A percentile compares a stretch with the other conserved stretches of the same genome.
These are phyloP conservation scores for Ophiocytium majus DNA, from an alignment of 352 stramenopile species.

Conservation along the genomic window DNA sequence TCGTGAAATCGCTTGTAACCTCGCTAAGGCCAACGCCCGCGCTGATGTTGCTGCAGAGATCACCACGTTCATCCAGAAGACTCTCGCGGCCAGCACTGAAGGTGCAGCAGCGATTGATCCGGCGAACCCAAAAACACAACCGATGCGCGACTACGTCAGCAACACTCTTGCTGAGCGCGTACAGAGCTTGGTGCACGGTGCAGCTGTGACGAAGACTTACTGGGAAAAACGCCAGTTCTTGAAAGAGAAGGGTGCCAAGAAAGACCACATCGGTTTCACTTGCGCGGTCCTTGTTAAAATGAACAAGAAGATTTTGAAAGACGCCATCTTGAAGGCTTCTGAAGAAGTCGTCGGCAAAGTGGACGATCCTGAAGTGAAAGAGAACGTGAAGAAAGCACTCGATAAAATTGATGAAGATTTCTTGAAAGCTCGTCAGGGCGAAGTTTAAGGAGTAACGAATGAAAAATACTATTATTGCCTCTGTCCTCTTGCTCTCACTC, in stretches of 20 bases:
- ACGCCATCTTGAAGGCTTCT: not conserved
- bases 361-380: slow-evolving; percentile 10
- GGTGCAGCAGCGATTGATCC: not conserved
- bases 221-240: not conserved
- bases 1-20: slow-evolving; percentile 7
- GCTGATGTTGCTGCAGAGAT: not conserved
- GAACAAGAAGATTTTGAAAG: not conserved
- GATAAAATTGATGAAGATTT: slow-evolving; percentile 8
- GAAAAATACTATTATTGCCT: not conserved
- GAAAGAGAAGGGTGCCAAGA: not conserved
- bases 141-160: not conserved
- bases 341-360: slow-evolving; percentile 1
- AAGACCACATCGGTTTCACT: slow-evolving; percentile 16
- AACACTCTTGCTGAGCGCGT: not conserved
- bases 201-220: slow-evolving; percentile 13
- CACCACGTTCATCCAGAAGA: slow-evolving; percentile 15
- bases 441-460: slow-evolving; percentile 10
- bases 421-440: not conserved
- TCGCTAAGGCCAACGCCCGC: not conserved
- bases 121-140: not conserved
- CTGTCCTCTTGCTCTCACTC: not conserved
- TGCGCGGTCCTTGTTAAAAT: not conserved
- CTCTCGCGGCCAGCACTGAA: not conserved
- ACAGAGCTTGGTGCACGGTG: not conserved
- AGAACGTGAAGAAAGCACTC: slow-evolving; percentile 8